Evolutionary conservation across 2,329 filamentous ascomycete species (phyloP).

Genomic region (Penicillium polonicum): DNA sequence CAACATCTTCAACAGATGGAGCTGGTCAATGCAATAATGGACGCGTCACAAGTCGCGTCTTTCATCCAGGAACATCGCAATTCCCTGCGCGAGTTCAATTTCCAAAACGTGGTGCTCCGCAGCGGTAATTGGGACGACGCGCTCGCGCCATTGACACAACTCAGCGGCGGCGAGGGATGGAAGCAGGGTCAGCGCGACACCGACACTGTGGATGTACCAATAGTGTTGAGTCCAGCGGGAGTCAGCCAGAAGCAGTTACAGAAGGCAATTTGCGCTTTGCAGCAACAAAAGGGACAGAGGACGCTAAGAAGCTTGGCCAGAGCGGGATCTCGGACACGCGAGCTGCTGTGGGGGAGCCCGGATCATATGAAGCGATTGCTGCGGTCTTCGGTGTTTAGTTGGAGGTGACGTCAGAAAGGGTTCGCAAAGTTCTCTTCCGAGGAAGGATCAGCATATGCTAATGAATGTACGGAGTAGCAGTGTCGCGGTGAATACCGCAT

Average conservation of each 20-base stretch:
- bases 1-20: neutral
- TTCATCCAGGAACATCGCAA: constrained; percentile 67
- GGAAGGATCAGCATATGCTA: constrained; percentile 13
- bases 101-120: constrained; percentile 70
- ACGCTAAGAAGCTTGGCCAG: constrained; percentile 18
- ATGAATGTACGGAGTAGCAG: neutral
- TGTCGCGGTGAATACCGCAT: constrained; percentile 20
- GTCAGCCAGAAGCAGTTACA: constrained; percentile 24
- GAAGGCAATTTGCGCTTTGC: constrained; percentile 28
- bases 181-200: constrained; percentile 38
- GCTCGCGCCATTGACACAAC: constrained; percentile 64
- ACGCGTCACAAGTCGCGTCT: constrained; percentile 39
- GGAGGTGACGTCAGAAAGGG: constrained; percentile 20
- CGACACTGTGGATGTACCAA: constrained; percentile 35
- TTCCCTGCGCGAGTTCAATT: constrained; percentile 73
- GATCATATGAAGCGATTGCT: constrained; percentile 36
- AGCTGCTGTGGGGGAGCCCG: constrained; percentile 29
- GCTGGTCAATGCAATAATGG: neutral
- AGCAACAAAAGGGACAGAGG: constrained; percentile 14
- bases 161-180: constrained; percentile 38
- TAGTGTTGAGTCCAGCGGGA: constrained; percentile 36
- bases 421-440: neutral
- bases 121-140: constrained; percentile 79
- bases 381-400: constrained; percentile 27
- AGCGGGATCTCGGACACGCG: constrained; percentile 26